Evolutionary conservation across 345 rosid species (phyloP).

Genomic region (Eutrema yunnanense): DNA sequence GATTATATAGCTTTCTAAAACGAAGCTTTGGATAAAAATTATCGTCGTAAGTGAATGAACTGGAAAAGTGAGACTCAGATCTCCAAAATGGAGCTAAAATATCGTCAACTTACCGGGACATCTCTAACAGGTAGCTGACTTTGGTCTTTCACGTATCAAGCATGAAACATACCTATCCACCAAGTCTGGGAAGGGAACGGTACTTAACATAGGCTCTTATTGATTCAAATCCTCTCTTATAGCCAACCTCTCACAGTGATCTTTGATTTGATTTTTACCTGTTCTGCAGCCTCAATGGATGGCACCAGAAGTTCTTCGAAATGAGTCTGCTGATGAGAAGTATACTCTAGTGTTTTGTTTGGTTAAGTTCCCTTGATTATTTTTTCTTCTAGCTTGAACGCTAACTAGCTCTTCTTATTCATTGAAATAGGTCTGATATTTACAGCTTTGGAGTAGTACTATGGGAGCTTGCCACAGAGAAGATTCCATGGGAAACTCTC

Average conservation of each 20-base stretch:
- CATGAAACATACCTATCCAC: constrained; percentile 71
- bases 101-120: background rate
- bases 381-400: background rate
- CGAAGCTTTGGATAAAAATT: background rate
- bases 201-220: constrained; percentile 25
- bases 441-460: constrained; percentile 91
- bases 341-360: constrained; percentile 31
- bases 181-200: constrained; percentile 93
- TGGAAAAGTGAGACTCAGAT: background rate
- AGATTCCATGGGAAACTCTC: constrained; percentile 95
- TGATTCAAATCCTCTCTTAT: background rate
- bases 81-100: background rate
- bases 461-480: constrained; percentile 96
- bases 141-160: constrained; percentile 96
- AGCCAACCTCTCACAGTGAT: background rate
- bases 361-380: background rate
- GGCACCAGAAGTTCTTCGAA: constrained; percentile 98
- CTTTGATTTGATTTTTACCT: background rate
- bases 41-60: background rate
- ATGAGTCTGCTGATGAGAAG: constrained; percentile 96
- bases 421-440: constrained; percentile 69
- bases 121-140: constrained; percentile 81
- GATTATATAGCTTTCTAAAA: background rate
- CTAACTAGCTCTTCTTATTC: constrained; percentile 16
- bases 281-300: constrained; percentile 94